Base-by-base conservation (phyloP, 495 filamentous ascomycete genomes). In the Sphaerosporella brunnea region DNA sequence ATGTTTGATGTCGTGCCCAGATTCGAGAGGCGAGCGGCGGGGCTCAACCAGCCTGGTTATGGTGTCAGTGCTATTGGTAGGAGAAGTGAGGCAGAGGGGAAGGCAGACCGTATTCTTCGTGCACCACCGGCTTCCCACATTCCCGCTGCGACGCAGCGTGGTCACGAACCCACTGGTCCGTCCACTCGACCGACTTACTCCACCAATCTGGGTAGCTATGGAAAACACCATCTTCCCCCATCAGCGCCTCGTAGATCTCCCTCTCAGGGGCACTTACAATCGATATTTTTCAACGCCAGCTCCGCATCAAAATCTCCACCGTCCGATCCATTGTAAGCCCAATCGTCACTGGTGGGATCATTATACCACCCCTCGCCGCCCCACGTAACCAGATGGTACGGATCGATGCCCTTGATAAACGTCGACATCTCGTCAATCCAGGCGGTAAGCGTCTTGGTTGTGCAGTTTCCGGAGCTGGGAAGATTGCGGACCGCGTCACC, bases 231-330 rank as follows among this genome's bases (percentile, higher is more conserved):
- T 56, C 51, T 66, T 68, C 42, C 51, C 53, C 64, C 63, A 68
- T 51, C 61, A 68, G n/a, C n/a, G n/a, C n/a, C n/a, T n/a, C n/a
- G n/a, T n/a, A n/a, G n/a, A 46, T 71, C 67, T 0, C 76, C 74
- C 60, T 83, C 82, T 30, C 73, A 61, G 56, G 82, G 79, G 56
- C 80, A 72, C 1, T 71, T 75, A 20, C 78, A 82, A 58, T 82
- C 77, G 36, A 82, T 68, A 10, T 66, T 74, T 1, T 64, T 28
- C 36, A 82, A 67, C 19, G 53, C 56, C 2, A 82, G 62, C 51
- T 80, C 75, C 46, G 61, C 62, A 26, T 73, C 70, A 47, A 80
- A 82, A 60, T 81, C 73, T n/a, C 70, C 62, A 9, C 79, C 77
- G 58, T 82, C 75, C 45, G 54, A 61, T 35, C 65, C 69, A 15